Percentiles rank a stretch among this genome's conserved stretches.
Evolutionary conservation across 768 basidiomycete species (phyloP).

Genomic region (Pluteus cervinus): DNA sequence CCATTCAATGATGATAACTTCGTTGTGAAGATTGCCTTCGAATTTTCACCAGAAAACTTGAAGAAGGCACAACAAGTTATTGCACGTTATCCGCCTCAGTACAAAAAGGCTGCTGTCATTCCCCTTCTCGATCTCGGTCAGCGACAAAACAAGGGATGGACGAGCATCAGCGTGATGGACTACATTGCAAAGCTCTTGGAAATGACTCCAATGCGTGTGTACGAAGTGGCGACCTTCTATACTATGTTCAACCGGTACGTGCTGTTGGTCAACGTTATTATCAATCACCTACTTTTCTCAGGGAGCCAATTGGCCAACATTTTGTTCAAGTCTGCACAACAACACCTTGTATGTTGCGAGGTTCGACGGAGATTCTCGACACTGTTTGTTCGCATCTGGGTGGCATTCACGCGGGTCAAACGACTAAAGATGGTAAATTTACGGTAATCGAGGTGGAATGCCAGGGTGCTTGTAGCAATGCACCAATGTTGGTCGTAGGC

Average conservation of each 20-base stretch:
- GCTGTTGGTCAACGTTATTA: conserved; percentile 1
- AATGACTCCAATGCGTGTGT: conserved; percentile 97
- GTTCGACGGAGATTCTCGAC: conserved; percentile 85
- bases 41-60: conserved; percentile 75
- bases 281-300: conserved; percentile 18
- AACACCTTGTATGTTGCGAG: conserved; percentile 94
- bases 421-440: conserved; percentile 95
- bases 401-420: conserved; percentile 80
- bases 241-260: conserved; percentile 98
- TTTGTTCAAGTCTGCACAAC: conserved; percentile 99
- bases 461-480: conserved; percentile 97
- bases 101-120: conserved; percentile 98
- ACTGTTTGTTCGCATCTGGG: conserved; percentile 81
- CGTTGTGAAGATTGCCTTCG: conserved; percentile 73
- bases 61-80: conserved; percentile 88
- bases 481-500: conserved; percentile 91
- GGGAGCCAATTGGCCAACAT: conserved; percentile 89
- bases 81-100: conserved; percentile 90
- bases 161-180: conserved; percentile 98
- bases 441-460: conserved; percentile 98
- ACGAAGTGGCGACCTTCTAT: conserved; percentile 99
- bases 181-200: conserved; percentile 90
- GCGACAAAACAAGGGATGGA: conserved; percentile 98
- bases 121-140: conserved; percentile 95
- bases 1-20: conserved; percentile 6